Base-by-base conservation (phyloP, 352 stramenopile species). In the Blastocystis sp. region DNA sequence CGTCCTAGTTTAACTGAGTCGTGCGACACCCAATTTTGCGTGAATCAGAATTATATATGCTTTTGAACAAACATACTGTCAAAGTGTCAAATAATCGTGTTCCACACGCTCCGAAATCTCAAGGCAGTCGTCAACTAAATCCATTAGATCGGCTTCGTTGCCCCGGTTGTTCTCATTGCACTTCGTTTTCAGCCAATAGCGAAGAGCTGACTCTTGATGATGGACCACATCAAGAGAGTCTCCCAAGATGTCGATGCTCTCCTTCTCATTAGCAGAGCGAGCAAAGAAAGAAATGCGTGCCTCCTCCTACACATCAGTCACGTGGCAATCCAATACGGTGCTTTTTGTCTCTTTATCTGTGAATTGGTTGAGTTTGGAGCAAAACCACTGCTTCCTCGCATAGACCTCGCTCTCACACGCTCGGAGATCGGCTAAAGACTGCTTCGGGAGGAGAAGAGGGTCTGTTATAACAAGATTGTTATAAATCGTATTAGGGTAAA, bases 71-170 rank as follows among this genome's bases (percentile, higher is more conserved):
- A 77, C 66, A 77, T 20, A 77, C 7, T 15, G 43, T 45, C 56
- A 80, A 64, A 80, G 8, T 26, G 45, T 20, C 45, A 41, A 43
- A 47, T 80, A 80, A n/a, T 80, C 70, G 1, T 34, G 34, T 15
- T 37, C n/a, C 13, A 63, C 23, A 23, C 8, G n/a, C 34, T 45
- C 26, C 26, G 11, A 18, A 45, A 41, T 41, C 26, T 29, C n/a
- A 43, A 66, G 7, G 41, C 70, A 80, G n/a, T 80, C 70, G 23
- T 61, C 54, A n/a, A 80, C 6, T 26, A 62, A 41, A 34, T 80
- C 70, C 70, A 61, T 54, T 53, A 50, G 47, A 63, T 80, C 39
- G 2, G 45, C 70, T 41, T 43, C 34, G 23, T 26, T 20, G 0
- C 13, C 43, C n/a, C 43, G 45, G 55, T 63, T 62, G 45, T 29